Evolutionary conservation across 495 filamentous ascomycete genomes (phyloP).

Genomic region (Pyrenula aspistea): DNA sequence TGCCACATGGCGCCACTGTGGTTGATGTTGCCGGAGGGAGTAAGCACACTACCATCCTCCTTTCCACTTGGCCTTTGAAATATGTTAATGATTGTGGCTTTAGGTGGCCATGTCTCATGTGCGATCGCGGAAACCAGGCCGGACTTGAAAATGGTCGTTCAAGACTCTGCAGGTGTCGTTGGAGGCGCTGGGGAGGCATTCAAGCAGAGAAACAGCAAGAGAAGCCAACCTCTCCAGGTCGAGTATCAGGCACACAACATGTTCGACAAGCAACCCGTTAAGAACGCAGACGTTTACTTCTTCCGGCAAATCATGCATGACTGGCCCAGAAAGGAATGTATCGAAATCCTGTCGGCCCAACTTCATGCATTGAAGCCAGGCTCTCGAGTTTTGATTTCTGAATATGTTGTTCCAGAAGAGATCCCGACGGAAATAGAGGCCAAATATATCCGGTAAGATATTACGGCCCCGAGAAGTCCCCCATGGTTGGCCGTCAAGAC

Average conservation of each 20-base stretch:
- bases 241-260: conserved; percentile 35
- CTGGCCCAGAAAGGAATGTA: conserved; percentile 26
- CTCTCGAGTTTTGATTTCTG: too few species aligned
- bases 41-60: too few species aligned
- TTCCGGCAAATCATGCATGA: conserved; percentile 42
- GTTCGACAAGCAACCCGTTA: conserved; percentile 30
- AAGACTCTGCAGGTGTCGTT: conserved; percentile 14
- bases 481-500: too few species aligned
- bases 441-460: too few species aligned
- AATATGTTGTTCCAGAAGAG: too few species aligned
- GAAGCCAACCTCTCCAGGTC: conserved; percentile 22
- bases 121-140: conserved; percentile 20
- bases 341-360: conserved; percentile 27
- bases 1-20: too few species aligned
- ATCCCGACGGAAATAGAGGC: too few species aligned
- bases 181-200: too few species aligned
- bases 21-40: too few species aligned
- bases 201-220: conserved; percentile 18
- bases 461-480: too few species aligned
- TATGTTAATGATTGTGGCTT: conserved; percentile 22
- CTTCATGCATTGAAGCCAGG: conserved; percentile 28
- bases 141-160: conserved; percentile 14
- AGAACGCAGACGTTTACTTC: conserved; percentile 41
- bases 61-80: too few species aligned
- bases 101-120: conserved; percentile 13